Evolutionary conservation across 202 grass and related monocot species (phyloP), one percentile per base, ranked within the genome.

Genomic region (Zoysia matrella): DNA sequence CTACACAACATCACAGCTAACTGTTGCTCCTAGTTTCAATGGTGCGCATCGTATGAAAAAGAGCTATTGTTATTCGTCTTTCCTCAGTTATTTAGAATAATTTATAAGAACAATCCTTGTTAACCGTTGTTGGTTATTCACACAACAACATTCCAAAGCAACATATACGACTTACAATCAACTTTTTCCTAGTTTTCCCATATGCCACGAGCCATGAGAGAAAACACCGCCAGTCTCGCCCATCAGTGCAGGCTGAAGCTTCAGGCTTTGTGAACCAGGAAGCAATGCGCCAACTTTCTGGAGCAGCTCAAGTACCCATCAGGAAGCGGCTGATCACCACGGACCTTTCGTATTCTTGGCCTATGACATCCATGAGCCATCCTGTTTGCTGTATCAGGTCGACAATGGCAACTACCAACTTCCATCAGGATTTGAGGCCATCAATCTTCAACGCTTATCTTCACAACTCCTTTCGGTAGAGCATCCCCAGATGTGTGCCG

Each of bases 401-500:
- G 16, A 6, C 47, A 81, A 76, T 77, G 58, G 67, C 50, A 80
- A 41, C 7, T 70, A 52, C 70, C 30, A 49, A 57, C 71, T n/a
- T 14, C 51, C 67, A 42, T 47, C 22, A 60, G 80, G 7, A 74
- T 67, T 61, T 39, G 15, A 85, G 61, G 72, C 46, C 63, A 86
- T 72, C 84, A 88, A 78, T 93, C 88, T 39, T 88, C 84, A 47
- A 63, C 57, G 16, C 30, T 80, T 7, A 71, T 52, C 80, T 88
- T 92, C 6, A 67, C 83, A 62, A 36, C 42, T 11, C 77, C 66
- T 49, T 88, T 91, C 60, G 48, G 41, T 46, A 15, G 16, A 71
- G 47, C 63, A 68, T 92, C 86, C 11, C 85, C 50, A 67, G 88
- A 76, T 11, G 77, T 18, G 50, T 83, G 71, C 1, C 90, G 76